These are phyloP conservation scores for Coemansia sp. DNA, from an alignment of 192 early-diverging fungal species.

Conservation along the genomic window DNA sequence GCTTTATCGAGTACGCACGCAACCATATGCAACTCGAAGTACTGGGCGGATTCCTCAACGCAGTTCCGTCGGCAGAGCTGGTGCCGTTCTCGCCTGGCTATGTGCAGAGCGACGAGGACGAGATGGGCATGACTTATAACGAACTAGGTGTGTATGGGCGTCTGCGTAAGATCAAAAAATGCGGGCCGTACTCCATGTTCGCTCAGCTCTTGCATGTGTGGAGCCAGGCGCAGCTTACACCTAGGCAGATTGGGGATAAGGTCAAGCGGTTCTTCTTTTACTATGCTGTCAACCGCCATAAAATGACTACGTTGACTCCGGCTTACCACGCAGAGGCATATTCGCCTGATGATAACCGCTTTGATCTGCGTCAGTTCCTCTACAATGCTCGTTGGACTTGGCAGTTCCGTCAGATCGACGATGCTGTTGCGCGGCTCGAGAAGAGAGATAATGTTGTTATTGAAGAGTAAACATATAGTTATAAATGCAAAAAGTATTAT, in stretches of 20 bases:
- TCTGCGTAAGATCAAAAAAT: slow-evolving; percentile 81
- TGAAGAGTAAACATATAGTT: background rate
- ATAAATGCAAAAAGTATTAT: background rate
- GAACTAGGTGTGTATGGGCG: slow-evolving; percentile 91
- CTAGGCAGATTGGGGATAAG: slow-evolving; percentile 76
- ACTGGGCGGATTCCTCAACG: slow-evolving; percentile 75
- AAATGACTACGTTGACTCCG: slow-evolving; percentile 96
- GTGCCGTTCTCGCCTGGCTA: slow-evolving; percentile 85
- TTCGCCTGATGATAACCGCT: slow-evolving; percentile 97
- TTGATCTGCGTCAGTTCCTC: slow-evolving; percentile 93
- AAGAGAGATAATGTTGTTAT: background rate
- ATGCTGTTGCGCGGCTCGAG: slow-evolving; percentile 42
- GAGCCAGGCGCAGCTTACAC: slow-evolving; percentile 39
- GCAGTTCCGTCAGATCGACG: slow-evolving; percentile 91
- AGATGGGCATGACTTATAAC: slow-evolving; percentile 98
- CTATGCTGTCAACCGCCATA: slow-evolving; percentile 98
- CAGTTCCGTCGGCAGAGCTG: slow-evolving; percentile 92
- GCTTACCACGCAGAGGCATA: slow-evolving; percentile 94
- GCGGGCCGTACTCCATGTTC: slow-evolving; percentile 96
- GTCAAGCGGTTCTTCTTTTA: slow-evolving; percentile 97
- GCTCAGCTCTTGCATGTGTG: slow-evolving; percentile 81
- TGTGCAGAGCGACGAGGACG: slow-evolving; percentile 87
- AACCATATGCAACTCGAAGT: slow-evolving; percentile 67
- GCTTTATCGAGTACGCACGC: slow-evolving; percentile 75
- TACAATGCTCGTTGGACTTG: slow-evolving; percentile 91